phyloP scores from a whole-genome alignment of 2,329 filamentous ascomycete genomes.

The Fusarium cicatricum region DNA sequence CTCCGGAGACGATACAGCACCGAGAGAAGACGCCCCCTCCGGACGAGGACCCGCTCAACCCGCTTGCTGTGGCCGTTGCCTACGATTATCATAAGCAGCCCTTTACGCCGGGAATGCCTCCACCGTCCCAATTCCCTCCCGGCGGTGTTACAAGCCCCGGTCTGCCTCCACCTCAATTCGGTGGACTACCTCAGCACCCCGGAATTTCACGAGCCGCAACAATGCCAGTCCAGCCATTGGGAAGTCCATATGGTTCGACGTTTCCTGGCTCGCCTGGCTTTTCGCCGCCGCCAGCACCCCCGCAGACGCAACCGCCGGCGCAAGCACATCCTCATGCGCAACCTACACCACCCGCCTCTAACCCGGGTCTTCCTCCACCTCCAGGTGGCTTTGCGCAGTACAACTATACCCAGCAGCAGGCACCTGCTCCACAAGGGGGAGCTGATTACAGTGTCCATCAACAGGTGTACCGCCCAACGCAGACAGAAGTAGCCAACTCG shows the following conservation, averaged over 20 bases:
- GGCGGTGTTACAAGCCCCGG: constrained; percentile 53
- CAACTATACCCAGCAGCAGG: constrained; percentile 48
- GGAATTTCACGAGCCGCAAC: constrained; percentile 58
- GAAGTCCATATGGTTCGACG: constrained; percentile 55
- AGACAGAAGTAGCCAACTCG: constrained; percentile 60
- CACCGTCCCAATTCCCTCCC: constrained; percentile 55
- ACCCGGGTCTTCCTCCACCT: constrained; percentile 53
- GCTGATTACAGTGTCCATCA: constrained; percentile 69
- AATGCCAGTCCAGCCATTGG: constrained; percentile 56
- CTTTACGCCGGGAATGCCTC: constrained; percentile 62
- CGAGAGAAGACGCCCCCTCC: constrained; percentile 84
- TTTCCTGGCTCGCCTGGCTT: constrained; percentile 57
- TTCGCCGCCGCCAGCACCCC: constrained; percentile 45
- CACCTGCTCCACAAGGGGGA: constrained; percentile 30
- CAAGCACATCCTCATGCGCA: constrained; percentile 42
- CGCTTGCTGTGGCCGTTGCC: constrained; percentile 64
- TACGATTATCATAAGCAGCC: constrained; percentile 63
- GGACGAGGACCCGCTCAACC: constrained; percentile 67
- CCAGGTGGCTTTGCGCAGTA: constrained; percentile 67
- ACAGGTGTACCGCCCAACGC: constrained; percentile 74
- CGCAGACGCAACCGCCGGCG: constrained; percentile 45
- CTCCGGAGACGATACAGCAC: constrained; percentile 74
- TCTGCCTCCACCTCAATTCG: constrained; percentile 54
- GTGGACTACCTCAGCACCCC: constrained; percentile 50
- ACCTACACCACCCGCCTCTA: constrained; percentile 46